Evolutionary conservation across 495 filamentous ascomycete species (phyloP).

Genomic region (Cryomyces antarcticus): DNA sequence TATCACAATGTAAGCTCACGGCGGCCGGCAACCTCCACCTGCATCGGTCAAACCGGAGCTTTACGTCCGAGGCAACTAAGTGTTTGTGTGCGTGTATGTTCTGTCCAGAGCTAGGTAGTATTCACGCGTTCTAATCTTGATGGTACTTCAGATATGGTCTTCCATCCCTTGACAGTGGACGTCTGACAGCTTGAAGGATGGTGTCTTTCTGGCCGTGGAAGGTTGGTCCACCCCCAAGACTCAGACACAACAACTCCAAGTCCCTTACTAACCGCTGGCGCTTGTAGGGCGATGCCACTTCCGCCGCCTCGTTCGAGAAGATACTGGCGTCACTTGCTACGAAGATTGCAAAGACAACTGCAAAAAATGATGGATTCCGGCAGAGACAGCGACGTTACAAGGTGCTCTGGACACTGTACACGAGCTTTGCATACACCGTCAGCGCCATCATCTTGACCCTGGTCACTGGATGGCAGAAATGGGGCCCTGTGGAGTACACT

Average conservation of each 20-base stretch:
- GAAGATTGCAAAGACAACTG: conserved; percentile 55
- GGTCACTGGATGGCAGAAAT: conserved; percentile 68
- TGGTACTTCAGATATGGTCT: too few relatives aligned
- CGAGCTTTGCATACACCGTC: conserved; percentile 73
- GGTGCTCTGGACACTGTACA: conserved; percentile 75
- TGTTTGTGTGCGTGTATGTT: too few relatives aligned
- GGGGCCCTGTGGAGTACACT: conserved; percentile 53
- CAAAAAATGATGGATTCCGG: conserved; percentile 50
- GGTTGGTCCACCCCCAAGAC: background rate
- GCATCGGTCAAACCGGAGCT: too few relatives aligned
- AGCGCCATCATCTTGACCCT: conserved; percentile 59
- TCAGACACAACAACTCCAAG: background rate
- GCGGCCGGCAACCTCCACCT: too few relatives aligned
- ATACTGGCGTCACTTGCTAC: conserved; percentile 56
- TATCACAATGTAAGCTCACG: too few relatives aligned
- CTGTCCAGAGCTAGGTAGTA: too few relatives aligned
- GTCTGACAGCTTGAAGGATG: conserved; percentile 3
- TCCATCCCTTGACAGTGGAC: too few relatives aligned
- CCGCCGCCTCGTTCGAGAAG: conserved; percentile 84
- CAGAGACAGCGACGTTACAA: conserved; percentile 57
- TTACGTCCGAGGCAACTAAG: too few relatives aligned
- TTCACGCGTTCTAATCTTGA: too few relatives aligned
- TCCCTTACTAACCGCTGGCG: background rate
- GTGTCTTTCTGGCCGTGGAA: conserved; percentile 14
- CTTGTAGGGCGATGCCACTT: conserved; percentile 52